Percentiles rank a stretch among this genome's conserved stretches.
These are phyloP conservation scores for Plantago ovata DNA, from an alignment of 257 asterid genomes.

Conservation along the genomic window DNA sequence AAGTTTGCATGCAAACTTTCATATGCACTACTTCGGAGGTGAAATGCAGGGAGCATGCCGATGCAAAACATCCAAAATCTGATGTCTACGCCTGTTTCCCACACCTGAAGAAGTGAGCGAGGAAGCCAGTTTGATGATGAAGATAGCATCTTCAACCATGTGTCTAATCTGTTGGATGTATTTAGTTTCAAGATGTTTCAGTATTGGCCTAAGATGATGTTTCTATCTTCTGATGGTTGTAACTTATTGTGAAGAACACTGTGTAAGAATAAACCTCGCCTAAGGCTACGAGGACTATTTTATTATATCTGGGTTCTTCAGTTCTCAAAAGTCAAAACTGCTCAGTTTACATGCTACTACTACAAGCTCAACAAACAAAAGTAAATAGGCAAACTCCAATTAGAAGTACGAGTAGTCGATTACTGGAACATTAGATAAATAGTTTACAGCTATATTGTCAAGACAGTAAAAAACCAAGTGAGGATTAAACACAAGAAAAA, in stretches of 20 bases:
- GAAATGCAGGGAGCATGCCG: conserved; percentile 69
- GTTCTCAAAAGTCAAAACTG: too few species aligned
- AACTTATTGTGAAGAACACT: too few species aligned
- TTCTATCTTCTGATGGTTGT: conserved; percentile 25
- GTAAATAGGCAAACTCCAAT: background rate
- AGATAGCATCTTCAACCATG: conserved; percentile 14
- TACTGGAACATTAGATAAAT: background rate
- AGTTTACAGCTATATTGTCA: background rate
- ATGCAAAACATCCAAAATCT: conserved; percentile 62
- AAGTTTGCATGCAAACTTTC: conserved; percentile 71
- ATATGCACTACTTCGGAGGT: conserved; percentile 73
- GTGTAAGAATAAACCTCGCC: too few species aligned
- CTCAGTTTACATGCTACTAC: too few species aligned
- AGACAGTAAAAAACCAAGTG: too few species aligned
- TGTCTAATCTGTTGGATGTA: conserved; percentile 18
- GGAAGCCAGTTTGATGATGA: background rate
- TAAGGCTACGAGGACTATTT: too few species aligned
- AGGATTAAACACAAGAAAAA: too few species aligned
- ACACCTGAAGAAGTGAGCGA: conserved; percentile 47
- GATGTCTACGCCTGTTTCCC: conserved; percentile 50
- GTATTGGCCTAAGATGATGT: conserved; percentile 22
- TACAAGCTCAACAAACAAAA: conserved; percentile 18
- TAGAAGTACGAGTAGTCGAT: background rate
- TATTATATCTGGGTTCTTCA: too few species aligned
- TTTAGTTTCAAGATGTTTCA: conserved; percentile 24